Conservation (phyloP, 1,284 basidiomycete species). For the Fereydounia khargensis region DNA sequence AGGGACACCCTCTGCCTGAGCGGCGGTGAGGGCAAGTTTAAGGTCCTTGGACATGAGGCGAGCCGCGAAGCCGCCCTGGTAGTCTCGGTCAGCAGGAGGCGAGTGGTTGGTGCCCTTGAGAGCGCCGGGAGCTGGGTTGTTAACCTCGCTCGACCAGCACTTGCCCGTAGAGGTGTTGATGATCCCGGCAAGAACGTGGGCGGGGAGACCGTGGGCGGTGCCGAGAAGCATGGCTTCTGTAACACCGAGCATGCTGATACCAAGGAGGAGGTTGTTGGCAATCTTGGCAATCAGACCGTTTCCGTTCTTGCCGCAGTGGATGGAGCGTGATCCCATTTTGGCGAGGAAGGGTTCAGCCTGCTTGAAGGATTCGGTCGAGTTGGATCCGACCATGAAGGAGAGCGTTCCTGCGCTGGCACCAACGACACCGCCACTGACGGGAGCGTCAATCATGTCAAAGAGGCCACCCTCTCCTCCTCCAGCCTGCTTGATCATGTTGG, state of each 20-base stretch:
- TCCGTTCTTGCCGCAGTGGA: slow-evolving; percentile 83
- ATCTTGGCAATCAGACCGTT: slow-evolving; percentile 56
- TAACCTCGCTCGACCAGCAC: slow-evolving; percentile 80
- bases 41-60: slow-evolving; percentile 41
- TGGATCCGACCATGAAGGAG: slow-evolving; percentile 82
- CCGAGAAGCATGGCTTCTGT: slow-evolving; percentile 51
- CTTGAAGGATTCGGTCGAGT: slow-evolving; percentile 65
- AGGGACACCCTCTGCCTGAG: slow-evolving; percentile 37
- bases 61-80: slow-evolving; percentile 63
- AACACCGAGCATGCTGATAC: slow-evolving; percentile 46
- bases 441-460: slow-evolving; percentile 76
- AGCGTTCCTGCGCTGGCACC: slow-evolving; percentile 75
- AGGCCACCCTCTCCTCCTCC: slow-evolving; percentile 62
- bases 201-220: slow-evolving; percentile 38
- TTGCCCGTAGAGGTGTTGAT: slow-evolving; percentile 55
- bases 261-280: slow-evolving; percentile 50
- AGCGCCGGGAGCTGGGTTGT: slow-evolving; percentile 80
- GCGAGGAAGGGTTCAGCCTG: slow-evolving; percentile 64
- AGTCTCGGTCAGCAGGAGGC: slow-evolving; percentile 78
- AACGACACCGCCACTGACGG: slow-evolving; percentile 84
- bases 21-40: slow-evolving; percentile 44
- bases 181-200: slow-evolving; percentile 42
- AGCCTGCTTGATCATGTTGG: slow-evolving; percentile 62
- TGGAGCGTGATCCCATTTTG: slow-evolving; percentile 74
- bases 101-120: slow-evolving; percentile 64